phyloP scores from a whole-genome alignment of 78 protist species.

The Blattamonas nauphoetae region DNA sequence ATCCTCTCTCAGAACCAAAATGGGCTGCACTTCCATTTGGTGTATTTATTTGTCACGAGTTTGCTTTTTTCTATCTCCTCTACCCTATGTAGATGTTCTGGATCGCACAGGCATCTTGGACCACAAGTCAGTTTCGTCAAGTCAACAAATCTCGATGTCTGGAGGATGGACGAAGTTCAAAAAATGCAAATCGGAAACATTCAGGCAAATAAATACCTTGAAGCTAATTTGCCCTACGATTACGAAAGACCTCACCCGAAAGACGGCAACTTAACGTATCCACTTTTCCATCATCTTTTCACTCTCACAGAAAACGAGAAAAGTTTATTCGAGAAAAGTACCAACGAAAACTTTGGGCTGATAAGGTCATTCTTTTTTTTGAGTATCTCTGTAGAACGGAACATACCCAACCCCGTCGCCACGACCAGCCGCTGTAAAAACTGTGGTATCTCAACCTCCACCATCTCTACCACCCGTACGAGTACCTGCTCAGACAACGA shows the following conservation, averaged over 20 bases:
- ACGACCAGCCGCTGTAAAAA: too few relatives aligned
- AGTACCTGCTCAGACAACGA: too few relatives aligned
- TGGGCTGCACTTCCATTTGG: slow-evolving; percentile 22
- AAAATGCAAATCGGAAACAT: not conserved
- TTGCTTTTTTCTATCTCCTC: not conserved
- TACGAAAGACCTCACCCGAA: not conserved
- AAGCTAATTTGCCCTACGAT: not conserved
- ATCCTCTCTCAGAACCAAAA: not conserved
- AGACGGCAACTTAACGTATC: not conserved
- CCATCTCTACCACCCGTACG: too few relatives aligned
- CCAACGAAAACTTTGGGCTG: not conserved
- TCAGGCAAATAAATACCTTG: not conserved
- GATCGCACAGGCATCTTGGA: slow-evolving; percentile 17
- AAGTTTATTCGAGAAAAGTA: not conserved
- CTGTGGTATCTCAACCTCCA: too few relatives aligned
- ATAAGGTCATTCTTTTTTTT: not conserved
- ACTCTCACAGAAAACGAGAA: not conserved
- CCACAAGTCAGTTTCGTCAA: not conserved
- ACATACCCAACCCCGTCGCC: too few relatives aligned
- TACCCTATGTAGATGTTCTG: slow-evolving; percentile 4
- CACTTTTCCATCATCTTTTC: not conserved
- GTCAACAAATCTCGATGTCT: slow-evolving; percentile 8
- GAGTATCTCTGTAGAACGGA: too few relatives aligned
- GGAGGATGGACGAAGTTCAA: not conserved
- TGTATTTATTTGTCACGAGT: slow-evolving; percentile 15